Percentiles rank a stretch among this genome's conserved stretches.
phyloP scores from a whole-genome alignment of 139 green algal genomes.

The Chlamydomonas schloesseri region DNA sequence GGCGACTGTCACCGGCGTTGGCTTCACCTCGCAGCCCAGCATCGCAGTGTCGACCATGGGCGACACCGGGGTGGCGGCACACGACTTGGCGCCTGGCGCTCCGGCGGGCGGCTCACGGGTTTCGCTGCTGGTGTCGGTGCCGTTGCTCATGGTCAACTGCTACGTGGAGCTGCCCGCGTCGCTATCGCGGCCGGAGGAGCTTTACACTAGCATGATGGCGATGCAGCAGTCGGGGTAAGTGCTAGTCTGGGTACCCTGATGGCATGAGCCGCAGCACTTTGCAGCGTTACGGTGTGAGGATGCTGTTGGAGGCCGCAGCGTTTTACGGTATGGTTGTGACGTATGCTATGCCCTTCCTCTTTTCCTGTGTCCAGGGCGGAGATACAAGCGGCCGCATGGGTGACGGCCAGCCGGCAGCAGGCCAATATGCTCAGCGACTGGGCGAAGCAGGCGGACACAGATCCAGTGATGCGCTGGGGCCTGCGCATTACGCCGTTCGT shows the following conservation, averaged over 20 bases:
- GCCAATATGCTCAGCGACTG: not conserved
- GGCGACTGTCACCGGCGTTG: no score
- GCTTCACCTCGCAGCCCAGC: no score
- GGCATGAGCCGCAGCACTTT: no score
- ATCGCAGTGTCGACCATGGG: no score
- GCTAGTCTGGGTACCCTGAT: no score
- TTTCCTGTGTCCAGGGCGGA: not conserved
- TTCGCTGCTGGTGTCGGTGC: conserved; percentile 47
- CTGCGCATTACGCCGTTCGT: conserved; percentile 37
- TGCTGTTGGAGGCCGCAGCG: no score
- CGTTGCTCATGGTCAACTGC: conserved; percentile 25
- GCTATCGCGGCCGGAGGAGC: not conserved
- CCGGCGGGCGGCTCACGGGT: not conserved
- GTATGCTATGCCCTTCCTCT: no score
- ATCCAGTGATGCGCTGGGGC: conserved; percentile 36
- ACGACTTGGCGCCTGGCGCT: not conserved
- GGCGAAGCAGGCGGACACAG: not conserved
- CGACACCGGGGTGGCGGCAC: no score
- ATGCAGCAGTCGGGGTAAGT: conserved; percentile 27
- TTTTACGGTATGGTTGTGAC: no score
- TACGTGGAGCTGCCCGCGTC: conserved; percentile 32
- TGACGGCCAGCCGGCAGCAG: not conserved
- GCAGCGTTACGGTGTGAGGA: no score
- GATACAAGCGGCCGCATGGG: conserved; percentile 18
- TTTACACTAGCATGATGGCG: not conserved